Conservation (phyloP, 169 alveolate species). For the Cryptosporidium tyzzeri region DNA sequence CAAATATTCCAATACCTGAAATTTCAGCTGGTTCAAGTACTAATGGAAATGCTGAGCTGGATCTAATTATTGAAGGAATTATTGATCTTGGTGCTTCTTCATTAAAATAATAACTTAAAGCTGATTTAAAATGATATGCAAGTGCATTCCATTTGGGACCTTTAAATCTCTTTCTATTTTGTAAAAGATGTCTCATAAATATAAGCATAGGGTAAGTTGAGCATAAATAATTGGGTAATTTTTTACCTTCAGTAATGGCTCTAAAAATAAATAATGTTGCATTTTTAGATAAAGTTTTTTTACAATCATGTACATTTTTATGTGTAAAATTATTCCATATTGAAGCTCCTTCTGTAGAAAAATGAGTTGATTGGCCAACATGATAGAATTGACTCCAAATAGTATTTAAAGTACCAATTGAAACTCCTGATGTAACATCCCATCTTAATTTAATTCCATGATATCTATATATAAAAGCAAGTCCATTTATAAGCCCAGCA, state of each 20-base stretch:
- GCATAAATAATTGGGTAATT: slow-evolving; percentile 15
- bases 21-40: slow-evolving; percentile 50
- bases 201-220: slow-evolving; percentile 56
- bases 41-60: slow-evolving; percentile 51
- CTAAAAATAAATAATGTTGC: slow-evolving; percentile 2
- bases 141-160: slow-evolving; percentile 52
- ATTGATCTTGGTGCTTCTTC: slow-evolving; percentile 38
- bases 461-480: slow-evolving; percentile 35
- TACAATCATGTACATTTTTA: slow-evolving; percentile 62
- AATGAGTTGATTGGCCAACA: slow-evolving; percentile 22
- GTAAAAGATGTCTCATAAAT: slow-evolving; percentile 50
- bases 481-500: slow-evolving; percentile 38
- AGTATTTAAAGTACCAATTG: slow-evolving; percentile 57
- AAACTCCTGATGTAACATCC: slow-evolving; percentile 65
- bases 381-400: slow-evolving; percentile 60
- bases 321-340: slow-evolving; percentile 36
- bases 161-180: slow-evolving; percentile 56
- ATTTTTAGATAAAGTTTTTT: slow-evolving; percentile 2
- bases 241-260: not conserved
- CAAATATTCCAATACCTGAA: slow-evolving; percentile 55
- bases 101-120: slow-evolving; percentile 45
- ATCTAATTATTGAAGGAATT: slow-evolving; percentile 26
- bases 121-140: slow-evolving; percentile 30
- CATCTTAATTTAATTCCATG: slow-evolving; percentile 64
- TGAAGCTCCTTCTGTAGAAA: slow-evolving; percentile 55